phyloP scores from a whole-genome alignment of 345 rosid genomes.

The Salix arbutifolia region DNA sequence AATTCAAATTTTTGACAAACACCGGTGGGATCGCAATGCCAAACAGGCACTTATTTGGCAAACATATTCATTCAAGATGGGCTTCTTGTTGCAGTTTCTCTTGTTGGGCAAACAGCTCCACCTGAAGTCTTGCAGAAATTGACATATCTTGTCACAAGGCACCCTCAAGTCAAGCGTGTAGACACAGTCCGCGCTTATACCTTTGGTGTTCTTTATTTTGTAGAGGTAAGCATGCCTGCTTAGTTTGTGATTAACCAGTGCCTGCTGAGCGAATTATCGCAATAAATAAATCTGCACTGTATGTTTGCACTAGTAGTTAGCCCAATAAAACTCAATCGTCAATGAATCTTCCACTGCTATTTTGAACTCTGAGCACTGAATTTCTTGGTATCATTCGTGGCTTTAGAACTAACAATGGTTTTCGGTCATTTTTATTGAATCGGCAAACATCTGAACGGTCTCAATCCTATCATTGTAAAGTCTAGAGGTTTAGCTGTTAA shows the following conservation, averaged over 20 bases:
- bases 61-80: too few species aligned
- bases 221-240: constrained; percentile 42
- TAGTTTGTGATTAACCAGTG: neutral
- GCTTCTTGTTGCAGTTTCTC: constrained; percentile 49
- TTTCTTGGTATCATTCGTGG: neutral
- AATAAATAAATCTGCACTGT: too few species aligned
- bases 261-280: neutral
- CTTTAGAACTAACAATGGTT: neutral
- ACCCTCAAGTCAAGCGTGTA: constrained; percentile 65
- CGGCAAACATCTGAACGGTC: neutral
- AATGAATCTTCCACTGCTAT: neutral
- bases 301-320: too few species aligned
- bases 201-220: constrained; percentile 87
- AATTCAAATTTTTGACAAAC: too few species aligned
- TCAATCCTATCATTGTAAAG: neutral
- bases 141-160: constrained; percentile 69
- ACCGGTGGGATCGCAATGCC: too few species aligned
- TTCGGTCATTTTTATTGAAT: neutral
- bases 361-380: neutral
- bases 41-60: too few species aligned
- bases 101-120: constrained; percentile 87
- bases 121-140: constrained; percentile 76
- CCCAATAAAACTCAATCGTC: too few species aligned
- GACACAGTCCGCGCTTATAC: constrained; percentile 96
- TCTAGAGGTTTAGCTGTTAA: neutral